Evolutionary conservation across 2,329 filamentous ascomycete species (phyloP), one percentile per base, ranked within the genome.

Genomic region (Thielaviopsis populi): DNA sequence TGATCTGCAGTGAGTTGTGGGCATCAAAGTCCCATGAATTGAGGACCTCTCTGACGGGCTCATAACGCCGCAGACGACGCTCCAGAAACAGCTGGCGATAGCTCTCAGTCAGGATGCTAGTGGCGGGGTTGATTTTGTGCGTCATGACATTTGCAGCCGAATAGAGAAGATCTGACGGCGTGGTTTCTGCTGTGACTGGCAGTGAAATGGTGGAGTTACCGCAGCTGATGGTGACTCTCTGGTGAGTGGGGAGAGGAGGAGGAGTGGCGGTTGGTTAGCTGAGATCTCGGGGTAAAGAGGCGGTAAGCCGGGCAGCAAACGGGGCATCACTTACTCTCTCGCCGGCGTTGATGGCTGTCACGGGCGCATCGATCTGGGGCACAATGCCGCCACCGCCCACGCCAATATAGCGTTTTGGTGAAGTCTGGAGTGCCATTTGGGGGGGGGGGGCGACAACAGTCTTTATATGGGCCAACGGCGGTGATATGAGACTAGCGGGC

Each of bases 1-100:
- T 79, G 19, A 88, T 75, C 40, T 62, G 42, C 15, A 97, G 77
- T 7, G 81, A 79, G 70, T 95, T 94, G 69, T 91, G 86, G 1
- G 80, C 78, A 72, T 96, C 91, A 53, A 80, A 79, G 66, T 95
- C 89, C 92, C 92, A 97, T 0, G 91, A 95, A 72, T 95, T 95
- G 80, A 96, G 82, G 24, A 96, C 83, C 70, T 96, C 89, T 66
- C 89, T 83, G 40, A 97, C 81, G 67, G 83, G 84, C 75, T 97
- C 92, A 71, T 96, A 96, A 46, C 84, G 85, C 48, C 92, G 86
- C 30, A 97, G 75, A 0, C 88, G 87, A 46, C 92, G 84, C 72
- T 95, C 88, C 1, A 97, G 78, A 37, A 89, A 89, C 0, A 94
- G 80, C 54, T 84, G 80, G 22, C 79, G 76, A 72, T 91, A 96